A percentile compares a stretch with the other conserved stretches of the same genome.
phyloP scores from a whole-genome alignment of 2,329 filamentous ascomycete genomes.

The Boeremia lycopersici region DNA sequence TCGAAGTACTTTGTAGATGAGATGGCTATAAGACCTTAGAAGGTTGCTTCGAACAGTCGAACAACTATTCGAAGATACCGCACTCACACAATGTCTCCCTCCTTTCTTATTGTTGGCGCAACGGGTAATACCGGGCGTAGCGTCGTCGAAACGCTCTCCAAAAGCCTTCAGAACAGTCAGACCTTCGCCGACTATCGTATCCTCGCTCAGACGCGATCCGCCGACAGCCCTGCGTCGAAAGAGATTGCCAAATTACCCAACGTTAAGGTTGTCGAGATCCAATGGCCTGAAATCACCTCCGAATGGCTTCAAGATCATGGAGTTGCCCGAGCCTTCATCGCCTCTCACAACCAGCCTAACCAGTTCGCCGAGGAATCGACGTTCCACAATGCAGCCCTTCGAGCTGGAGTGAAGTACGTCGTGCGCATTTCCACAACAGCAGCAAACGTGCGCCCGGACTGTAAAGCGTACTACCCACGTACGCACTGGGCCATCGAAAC shows the following conservation, averaged over 20 bases:
- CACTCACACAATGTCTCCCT: constrained; percentile 6
- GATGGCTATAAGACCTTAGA: too few relatives aligned
- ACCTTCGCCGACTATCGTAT: constrained; percentile 17
- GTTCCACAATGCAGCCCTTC: constrained; percentile 16
- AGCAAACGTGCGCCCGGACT: constrained; percentile 16
- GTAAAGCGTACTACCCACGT: constrained; percentile 22
- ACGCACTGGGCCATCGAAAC: constrained; percentile 27
- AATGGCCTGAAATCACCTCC: constrained; percentile 21
- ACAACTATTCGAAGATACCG: too few relatives aligned
- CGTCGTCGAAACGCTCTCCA: constrained; percentile 19
- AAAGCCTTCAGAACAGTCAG: constrained; percentile 9
- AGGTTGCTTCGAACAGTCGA: too few relatives aligned
- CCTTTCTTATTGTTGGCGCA: constrained; percentile 21
- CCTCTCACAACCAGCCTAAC: constrained; percentile 25
- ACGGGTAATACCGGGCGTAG: constrained; percentile 25
- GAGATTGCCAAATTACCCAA: constrained; percentile 17
- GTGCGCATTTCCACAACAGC: constrained; percentile 25
- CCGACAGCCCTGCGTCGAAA: constrained; percentile 10
- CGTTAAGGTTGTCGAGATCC: constrained; percentile 20
- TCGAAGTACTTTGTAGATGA: too few relatives aligned
- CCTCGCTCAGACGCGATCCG: constrained; percentile 23
- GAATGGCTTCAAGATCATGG: constrained; percentile 19
- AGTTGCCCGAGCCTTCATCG: constrained; percentile 22
- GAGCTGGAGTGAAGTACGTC: constrained; percentile 25
- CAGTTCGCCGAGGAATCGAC: constrained; percentile 28